Evolutionary conservation across 2,329 filamentous ascomycete species (phyloP).

Genomic region (Cladophialophora carrionii): DNA sequence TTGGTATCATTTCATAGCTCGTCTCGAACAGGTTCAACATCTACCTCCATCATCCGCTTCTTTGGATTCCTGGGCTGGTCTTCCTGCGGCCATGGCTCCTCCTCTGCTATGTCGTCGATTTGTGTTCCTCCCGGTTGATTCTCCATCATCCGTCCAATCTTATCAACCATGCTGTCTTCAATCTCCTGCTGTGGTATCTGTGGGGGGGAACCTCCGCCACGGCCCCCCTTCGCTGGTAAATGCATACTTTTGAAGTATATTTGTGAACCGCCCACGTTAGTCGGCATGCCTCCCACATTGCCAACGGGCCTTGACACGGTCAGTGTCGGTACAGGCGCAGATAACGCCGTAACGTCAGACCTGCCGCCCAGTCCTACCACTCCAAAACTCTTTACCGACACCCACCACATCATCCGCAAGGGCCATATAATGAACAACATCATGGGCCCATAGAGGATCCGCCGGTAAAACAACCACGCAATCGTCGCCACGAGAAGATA

Average conservation of each 20-base stretch:
- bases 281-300: constrained; percentile 27
- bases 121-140: constrained; percentile 36
- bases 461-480: constrained; percentile 81
- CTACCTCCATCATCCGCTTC: constrained; percentile 54
- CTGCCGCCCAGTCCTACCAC: constrained; percentile 24
- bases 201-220: constrained; percentile 48
- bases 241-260: constrained; percentile 26
- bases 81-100: constrained; percentile 45
- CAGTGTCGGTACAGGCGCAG: constrained; percentile 22
- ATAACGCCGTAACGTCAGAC: constrained; percentile 10
- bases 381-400: constrained; percentile 59
- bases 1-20: constrained; percentile 43
- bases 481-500: constrained; percentile 79
- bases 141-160: constrained; percentile 48
- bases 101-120: constrained; percentile 44
- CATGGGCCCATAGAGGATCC: constrained; percentile 82
- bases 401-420: constrained; percentile 66
- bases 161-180: constrained; percentile 47
- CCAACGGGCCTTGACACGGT: constrained; percentile 28
- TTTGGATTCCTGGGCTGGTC: constrained; percentile 51
- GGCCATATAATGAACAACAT: constrained; percentile 90
- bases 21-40: constrained; percentile 40
- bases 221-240: constrained; percentile 44
- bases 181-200: constrained; percentile 33
- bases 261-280: constrained; percentile 20